Conservation (phyloP, 495 filamentous ascomycete species). For the Rhizodiscina lignyota region DNA sequence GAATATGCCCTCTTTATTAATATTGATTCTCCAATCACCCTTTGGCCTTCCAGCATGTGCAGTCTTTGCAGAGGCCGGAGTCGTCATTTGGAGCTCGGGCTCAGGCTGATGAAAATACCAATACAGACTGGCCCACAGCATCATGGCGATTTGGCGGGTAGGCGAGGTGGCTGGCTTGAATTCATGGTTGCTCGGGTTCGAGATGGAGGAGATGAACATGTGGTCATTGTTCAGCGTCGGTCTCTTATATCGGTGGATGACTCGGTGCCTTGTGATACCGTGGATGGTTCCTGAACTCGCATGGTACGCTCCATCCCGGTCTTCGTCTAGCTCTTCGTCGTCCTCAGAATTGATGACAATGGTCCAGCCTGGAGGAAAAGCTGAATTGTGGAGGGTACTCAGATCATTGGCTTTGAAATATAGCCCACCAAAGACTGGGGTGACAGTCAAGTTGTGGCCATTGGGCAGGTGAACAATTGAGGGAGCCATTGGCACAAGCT, state of each 20-base stretch:
- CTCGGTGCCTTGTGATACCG: too few relatives aligned
- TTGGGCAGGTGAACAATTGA: conserved; percentile 55
- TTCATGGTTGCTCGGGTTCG: conserved; percentile 59
- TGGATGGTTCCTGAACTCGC: too few relatives aligned
- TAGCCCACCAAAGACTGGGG: conserved; percentile 72
- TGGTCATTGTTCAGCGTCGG: conserved; percentile 66
- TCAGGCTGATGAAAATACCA: conserved; percentile 89
- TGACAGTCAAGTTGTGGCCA: conserved; percentile 64
- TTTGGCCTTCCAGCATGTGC: conserved; percentile 53
- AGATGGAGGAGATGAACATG: conserved; percentile 81
- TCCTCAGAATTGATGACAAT: conserved; percentile 64
- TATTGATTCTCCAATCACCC: conserved; percentile 75
- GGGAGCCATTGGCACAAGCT: conserved; percentile 18
- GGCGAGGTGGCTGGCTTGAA: conserved; percentile 66
- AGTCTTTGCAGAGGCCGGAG: conserved; percentile 43
- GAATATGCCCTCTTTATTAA: conserved; percentile 75
- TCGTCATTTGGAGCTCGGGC: conserved; percentile 38
- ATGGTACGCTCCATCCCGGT: conserved; percentile 3
- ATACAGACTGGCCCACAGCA: conserved; percentile 86
- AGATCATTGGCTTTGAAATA: conserved; percentile 74
- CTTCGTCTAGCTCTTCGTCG: conserved; percentile 19
- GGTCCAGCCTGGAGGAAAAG: conserved; percentile 78
- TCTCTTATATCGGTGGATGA: conserved; percentile 47
- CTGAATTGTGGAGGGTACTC: conserved; percentile 38
- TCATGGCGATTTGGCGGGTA: conserved; percentile 79